phyloP scores from a whole-genome alignment of 352 stramenopile genomes.

The Pythium guiyangense region DNA sequence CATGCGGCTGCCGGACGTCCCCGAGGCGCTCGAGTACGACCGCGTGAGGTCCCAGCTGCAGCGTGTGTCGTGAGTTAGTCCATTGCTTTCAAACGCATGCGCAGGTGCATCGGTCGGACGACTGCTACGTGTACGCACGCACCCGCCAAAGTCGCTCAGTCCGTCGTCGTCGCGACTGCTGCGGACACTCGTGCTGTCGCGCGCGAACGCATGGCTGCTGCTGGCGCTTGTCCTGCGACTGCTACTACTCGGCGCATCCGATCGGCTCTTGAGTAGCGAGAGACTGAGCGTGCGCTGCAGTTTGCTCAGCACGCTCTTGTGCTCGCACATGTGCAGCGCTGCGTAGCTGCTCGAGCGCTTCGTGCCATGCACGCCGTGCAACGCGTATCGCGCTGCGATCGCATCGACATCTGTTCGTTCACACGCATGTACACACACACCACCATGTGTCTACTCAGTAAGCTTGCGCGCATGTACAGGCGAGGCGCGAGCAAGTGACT shows the following conservation, averaged over 20 bases:
- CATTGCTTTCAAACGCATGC: too few species aligned
- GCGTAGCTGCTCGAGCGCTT: conserved; percentile 7
- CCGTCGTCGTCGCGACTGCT: conserved; percentile 7
- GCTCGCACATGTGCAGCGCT: not conserved
- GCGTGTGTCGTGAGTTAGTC: not conserved
- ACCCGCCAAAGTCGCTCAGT: conserved; percentile 7
- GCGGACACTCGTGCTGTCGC: not conserved
- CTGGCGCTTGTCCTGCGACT: not conserved
- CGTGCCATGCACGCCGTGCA: conserved; percentile 7
- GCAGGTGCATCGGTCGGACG: too few species aligned
- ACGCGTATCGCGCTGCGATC: not conserved
- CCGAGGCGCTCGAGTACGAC: conserved; percentile 37
- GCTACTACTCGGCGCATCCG: conserved; percentile 5
- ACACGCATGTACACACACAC: too few species aligned
- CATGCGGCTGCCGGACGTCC: conserved; percentile 66
- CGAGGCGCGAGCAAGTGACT: not conserved
- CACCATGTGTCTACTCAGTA: not conserved
- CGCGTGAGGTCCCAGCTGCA: conserved; percentile 35
- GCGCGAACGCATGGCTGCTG: not conserved
- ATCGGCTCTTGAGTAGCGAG: conserved; percentile 18
- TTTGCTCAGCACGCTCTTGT: conserved; percentile 42
- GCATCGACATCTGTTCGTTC: conserved; percentile 12
- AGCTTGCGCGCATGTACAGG: not conserved
- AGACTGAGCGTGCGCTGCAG: conserved; percentile 50
- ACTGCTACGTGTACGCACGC: not conserved